Percentiles rank a stretch among this genome's conserved stretches.
phyloP scores from a whole-genome alignment of 768 basidiomycete genomes.

The Pulveroboletus sp. region DNA sequence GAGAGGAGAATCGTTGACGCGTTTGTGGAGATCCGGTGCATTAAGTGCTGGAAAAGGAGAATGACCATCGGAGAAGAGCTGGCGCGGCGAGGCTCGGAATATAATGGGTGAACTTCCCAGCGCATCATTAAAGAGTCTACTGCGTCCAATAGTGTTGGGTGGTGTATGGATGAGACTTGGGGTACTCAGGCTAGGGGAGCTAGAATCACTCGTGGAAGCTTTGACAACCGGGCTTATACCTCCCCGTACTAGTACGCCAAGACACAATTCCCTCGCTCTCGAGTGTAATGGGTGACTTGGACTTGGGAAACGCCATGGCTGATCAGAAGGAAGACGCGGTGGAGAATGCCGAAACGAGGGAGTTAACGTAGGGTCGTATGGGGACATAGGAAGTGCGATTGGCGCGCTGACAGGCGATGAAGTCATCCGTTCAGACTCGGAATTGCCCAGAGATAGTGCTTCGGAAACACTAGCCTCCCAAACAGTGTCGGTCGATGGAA shows the following conservation, averaged over 20 bases:
- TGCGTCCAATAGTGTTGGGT: constrained; percentile 22
- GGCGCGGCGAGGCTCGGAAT: constrained; percentile 41
- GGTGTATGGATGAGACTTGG: constrained; percentile 31
- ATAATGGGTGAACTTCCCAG: constrained; percentile 36
- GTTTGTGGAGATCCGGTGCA: constrained; percentile 33
- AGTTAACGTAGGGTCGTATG: constrained; percentile 70
- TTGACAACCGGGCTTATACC: constrained; percentile 47
- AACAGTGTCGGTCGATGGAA: not conserved
- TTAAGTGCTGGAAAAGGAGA: constrained; percentile 31
- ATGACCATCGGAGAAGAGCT: constrained; percentile 35
- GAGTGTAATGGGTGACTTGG: constrained; percentile 76
- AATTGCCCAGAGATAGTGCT: not conserved
- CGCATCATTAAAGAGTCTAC: constrained; percentile 27
- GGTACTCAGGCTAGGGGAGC: constrained; percentile 29
- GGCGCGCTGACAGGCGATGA: constrained; percentile 27
- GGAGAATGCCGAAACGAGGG: constrained; percentile 79
- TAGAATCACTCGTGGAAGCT: constrained; percentile 24
- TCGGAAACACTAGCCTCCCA: constrained; percentile 1
- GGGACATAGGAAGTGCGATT: constrained; percentile 53
- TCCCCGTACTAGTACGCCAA: constrained; percentile 59
- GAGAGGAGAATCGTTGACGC: constrained; percentile 48
- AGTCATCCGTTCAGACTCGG: constrained; percentile 5
- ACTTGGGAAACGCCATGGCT: constrained; percentile 79
- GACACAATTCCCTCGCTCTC: constrained; percentile 55
- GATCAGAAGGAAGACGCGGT: constrained; percentile 68